Base-by-base conservation (phyloP, 2,329 filamentous ascomycete genomes). In the Alternaria sp. region DNA sequence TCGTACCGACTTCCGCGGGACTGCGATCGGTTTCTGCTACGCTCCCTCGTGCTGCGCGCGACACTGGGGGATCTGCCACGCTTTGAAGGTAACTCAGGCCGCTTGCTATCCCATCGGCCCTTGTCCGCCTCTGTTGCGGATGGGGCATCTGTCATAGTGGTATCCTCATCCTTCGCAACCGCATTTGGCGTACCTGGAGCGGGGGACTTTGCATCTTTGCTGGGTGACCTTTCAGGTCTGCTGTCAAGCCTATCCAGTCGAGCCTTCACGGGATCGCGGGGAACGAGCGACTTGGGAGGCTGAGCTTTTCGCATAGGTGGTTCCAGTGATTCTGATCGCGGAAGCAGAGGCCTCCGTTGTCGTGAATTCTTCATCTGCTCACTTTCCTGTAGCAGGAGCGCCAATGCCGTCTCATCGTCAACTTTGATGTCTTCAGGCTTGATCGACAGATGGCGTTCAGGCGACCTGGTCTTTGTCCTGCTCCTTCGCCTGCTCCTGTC, bases 251-350 rank as follows among this genome's bases (percentile, higher is more conserved):
- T 79, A 11, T 71, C 68, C n/a, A 77, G 66, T 30, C 75, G 72
- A 26, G 70, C 61, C 28, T 73, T 59, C 23, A 66, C 65, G 9
- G 79, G 78, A 40, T 80, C 77, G 51, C 77, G 72, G 6, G 78
- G 76, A 1, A 78, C 75, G 51, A 80, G 70, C 5, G 77, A 74
- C 44, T 78, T 78, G 13, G 77, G 76, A 9, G 77, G 73, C 1
- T 77, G 76, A 13, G 75, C 72, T 69, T 79, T 81, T 12, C 76
- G 76, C 61, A 74, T 67, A 17, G 80, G 79, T 40, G 79, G 78
- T 56, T 81, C 79, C 6, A 81, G 71, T 6, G 79, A 81, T 60
- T 76, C 79, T 1, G 79, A 80, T 25, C 77, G 73, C 52, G 78
- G 77, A 13, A 80, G 71, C 5, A 74, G 74, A 52, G 77, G 78